A percentile compares a stretch with the other conserved stretches of the same genome.
These are phyloP conservation scores for Aplosporella prunicola DNA, from an alignment of 2,329 filamentous ascomycete species.

Conservation along the genomic window DNA sequence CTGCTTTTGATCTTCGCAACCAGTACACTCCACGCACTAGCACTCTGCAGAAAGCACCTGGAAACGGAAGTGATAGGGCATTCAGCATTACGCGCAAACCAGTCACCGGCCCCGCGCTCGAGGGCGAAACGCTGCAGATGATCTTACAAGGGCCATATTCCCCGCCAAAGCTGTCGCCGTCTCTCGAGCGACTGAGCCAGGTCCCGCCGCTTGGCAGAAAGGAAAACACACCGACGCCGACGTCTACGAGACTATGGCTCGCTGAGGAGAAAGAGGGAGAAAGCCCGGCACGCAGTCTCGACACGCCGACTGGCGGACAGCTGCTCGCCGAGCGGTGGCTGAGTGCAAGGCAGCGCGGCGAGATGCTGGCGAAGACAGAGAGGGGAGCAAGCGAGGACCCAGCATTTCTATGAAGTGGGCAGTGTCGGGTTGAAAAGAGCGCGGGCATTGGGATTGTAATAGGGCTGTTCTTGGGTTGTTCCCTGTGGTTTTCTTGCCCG, in stretches of 20 bases:
- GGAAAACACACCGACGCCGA: neutral
- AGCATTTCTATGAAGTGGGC: slow-evolving; percentile 4
- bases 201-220: neutral
- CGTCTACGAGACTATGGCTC: neutral
- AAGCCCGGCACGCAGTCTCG: neutral
- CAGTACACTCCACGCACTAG: slow-evolving; percentile 2
- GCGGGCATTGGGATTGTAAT: no score
- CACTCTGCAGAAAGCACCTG: no score
- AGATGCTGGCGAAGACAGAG: slow-evolving; percentile 14
- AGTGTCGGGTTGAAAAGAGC: neutral
- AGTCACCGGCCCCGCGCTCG: slow-evolving; percentile 2
- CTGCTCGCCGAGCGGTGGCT: slow-evolving; percentile 24
- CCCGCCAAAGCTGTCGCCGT: neutral
- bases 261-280: neutral
- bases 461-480: no score
- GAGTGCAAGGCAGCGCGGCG: slow-evolving; percentile 15
- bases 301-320: slow-evolving; percentile 21
- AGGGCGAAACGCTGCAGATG: slow-evolving; percentile 10
- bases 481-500: no score
- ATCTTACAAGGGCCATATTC: slow-evolving; percentile 11
- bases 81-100: slow-evolving; percentile 9
- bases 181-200: neutral
- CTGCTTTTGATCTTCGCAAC: slow-evolving; percentile 24
- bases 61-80: no score
- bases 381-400: neutral